phyloP scores from a whole-genome alignment of 257 asterid species.

The Primulina tabacum region DNA sequence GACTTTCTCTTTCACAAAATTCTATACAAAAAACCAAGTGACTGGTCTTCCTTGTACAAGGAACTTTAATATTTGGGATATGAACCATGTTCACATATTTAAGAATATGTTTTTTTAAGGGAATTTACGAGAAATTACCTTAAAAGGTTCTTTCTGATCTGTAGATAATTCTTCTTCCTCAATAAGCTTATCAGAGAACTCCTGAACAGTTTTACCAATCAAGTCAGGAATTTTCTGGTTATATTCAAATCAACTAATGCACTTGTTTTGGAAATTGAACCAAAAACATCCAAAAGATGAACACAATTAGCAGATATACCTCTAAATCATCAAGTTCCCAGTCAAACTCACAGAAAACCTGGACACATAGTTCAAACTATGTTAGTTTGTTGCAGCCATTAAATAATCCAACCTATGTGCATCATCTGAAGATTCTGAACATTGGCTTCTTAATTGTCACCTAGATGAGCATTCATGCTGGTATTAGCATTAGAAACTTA shows the following conservation, averaged over 20 bases:
- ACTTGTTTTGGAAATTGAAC: not conserved
- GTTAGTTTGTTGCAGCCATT: constrained; percentile 18
- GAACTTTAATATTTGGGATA: not conserved
- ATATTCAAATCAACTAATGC: not conserved
- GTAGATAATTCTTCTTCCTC: constrained; percentile 52
- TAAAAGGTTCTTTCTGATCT: constrained; percentile 56
- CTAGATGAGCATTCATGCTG: not conserved
- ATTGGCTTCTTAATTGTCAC: constrained; percentile 13
- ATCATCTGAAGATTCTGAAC: constrained; percentile 8
- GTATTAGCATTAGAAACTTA: constrained; percentile 33
- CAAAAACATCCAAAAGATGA: not conserved
- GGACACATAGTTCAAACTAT: constrained; percentile 27
- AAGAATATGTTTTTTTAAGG: not conserved
- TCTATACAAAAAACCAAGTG: constrained; percentile 24
- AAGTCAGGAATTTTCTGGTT: not conserved
- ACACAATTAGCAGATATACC: constrained; percentile 45
- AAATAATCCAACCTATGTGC: not conserved
- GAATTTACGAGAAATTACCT: constrained; percentile 30
- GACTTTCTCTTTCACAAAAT: constrained; percentile 51
- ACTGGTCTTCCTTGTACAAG: not conserved
- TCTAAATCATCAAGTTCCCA: constrained; percentile 89
- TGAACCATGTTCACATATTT: not conserved
- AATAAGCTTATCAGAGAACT: constrained; percentile 61
- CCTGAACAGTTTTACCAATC: constrained; percentile 37
- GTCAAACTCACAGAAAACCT: constrained; percentile 84